Base-by-base conservation (phyloP, 2,329 filamentous ascomycete genomes). In the Lasiodiplodia sp. region DNA sequence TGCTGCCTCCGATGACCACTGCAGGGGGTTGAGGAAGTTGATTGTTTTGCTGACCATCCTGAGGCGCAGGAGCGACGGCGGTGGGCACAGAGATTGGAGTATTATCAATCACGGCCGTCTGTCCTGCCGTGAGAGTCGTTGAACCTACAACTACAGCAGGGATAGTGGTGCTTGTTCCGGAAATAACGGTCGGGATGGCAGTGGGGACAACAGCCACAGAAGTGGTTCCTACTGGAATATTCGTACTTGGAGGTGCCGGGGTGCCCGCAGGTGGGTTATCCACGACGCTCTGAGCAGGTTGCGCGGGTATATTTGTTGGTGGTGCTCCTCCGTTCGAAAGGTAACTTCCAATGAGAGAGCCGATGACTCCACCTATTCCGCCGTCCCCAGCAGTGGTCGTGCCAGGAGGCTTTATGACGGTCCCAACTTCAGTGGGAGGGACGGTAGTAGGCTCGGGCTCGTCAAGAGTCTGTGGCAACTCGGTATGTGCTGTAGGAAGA, bases 1-100 rank as follows among this genome's bases (percentile, higher is more conserved):
- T 76, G 4, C 74, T 74, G 65, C 73, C 74, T 21, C 69, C 71
- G 11, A 74, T 77, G 1, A 75, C 75, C 2, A 77, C 68, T 25
- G 75, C 76, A 37, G 73, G 73, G 8, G 75, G 74, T 16, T 77
- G 73, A 6, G 62, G 60, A 10, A 38, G 25, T 11, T 49, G 47
- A 18, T 49, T 51, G 18, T 52, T 49, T 21, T 34, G 40, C n/a
- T 34, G 60, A 3, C 40, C 40, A 10, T 57, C 21, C 18, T 37
- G 55, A 11, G 6, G 28, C 4, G 55, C 25, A 6, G 38, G 58
- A 14, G 58, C 5, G 18, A n/a, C 28, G 51, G 31, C 49, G 49
- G 62, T 55, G 18, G 62, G 62, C 2, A 65, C 47, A 14, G 62
- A 52, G 14, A 65, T 55, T 4, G 62, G 62, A 21, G 62, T 65